Evolutionary conservation across 192 early-diverging fungal species (phyloP), one percentile per base, ranked within the genome.

Genomic region (Coemansia sp.): DNA sequence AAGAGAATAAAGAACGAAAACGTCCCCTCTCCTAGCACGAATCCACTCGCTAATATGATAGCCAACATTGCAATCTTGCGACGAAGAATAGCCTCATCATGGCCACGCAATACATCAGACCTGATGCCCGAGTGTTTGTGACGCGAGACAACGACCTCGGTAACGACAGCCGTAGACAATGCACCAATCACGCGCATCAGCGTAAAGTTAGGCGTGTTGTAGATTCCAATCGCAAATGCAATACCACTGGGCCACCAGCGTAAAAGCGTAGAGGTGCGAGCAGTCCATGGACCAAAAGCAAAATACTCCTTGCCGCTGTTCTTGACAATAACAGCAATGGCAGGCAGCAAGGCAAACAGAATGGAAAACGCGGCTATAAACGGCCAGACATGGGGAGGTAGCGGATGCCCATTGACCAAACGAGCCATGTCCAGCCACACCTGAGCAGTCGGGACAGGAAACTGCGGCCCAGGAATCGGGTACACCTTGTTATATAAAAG

Each of bases 171-270:
- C 11, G 82, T 84, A 9, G 79, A 54, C 9, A 87, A 51, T 10
- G 90, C 90, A 12, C 91, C 91, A 13, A 90, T 74, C 4, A 89
- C 88, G 1, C 91, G 86, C 59, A 90, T 90, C 27, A 93, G 68
- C 4, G 90, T 93, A 63, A 93, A 93, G 55, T 89, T 89, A 12
- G 91, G 91, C 1, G 91, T 84, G 73, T 93, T 93, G 79, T 91
- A 93, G 67, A 93, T 93, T 18, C 91, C 91, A 55, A 93, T 90
- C 6, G 91, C 90, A 84, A 93, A 93, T n/a, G 91, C 90, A 38
- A 93, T 91, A 0, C 91, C 91, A 49, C 88, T 89, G 16, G 91
- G 91, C 67, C 90, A 79, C 90, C 89, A 90, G 62, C 78, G 76
- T 55, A 74, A 66, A 43, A 76, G 20, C 2, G 68, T 70, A 5